Evolutionary conservation across 2,329 filamentous ascomycete species (phyloP).

Genomic region (Talaromyces islandicus): DNA sequence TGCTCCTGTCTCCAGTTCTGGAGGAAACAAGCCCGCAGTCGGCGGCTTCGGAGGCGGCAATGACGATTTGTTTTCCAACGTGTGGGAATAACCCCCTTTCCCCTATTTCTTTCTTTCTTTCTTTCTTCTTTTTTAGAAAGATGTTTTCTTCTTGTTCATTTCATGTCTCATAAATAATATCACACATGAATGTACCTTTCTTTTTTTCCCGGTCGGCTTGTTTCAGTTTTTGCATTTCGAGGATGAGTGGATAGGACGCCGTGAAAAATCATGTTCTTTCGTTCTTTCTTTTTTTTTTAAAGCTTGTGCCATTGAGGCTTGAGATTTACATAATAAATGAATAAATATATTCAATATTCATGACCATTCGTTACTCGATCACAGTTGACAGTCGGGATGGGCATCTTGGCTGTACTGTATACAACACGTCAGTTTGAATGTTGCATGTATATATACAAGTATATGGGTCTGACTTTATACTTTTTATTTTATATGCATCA

Average conservation of each 20-base stretch:
- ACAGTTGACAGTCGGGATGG: neutral
- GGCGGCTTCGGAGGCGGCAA: slow-evolving; percentile 53
- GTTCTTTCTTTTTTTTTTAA: neutral
- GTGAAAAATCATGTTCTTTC: neutral
- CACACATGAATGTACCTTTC: neutral
- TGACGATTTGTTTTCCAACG: slow-evolving; percentile 92
- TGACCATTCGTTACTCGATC: too few relatives aligned
- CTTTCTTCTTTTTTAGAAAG: neutral
- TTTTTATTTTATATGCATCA: too few relatives aligned
- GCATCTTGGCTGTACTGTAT: neutral
- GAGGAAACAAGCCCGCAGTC: slow-evolving; percentile 41
- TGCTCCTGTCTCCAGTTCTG: slow-evolving; percentile 45
- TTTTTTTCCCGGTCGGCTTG: slow-evolving; percentile 16
- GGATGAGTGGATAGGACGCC: neutral
- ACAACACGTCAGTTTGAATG: too few relatives aligned
- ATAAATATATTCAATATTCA: neutral
- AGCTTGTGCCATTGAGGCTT: neutral
- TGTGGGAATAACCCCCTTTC: slow-evolving; percentile 88
- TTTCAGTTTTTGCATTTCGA: slow-evolving; percentile 3
- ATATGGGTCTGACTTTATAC: too few relatives aligned
- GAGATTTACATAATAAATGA: neutral
- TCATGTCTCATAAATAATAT: neutral
- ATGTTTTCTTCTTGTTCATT: neutral
- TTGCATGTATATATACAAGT: too few relatives aligned
- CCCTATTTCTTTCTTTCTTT: too few relatives aligned